Conservation (phyloP, 352 stramenopile genomes). For the Pythium apleroticum region DNA sequence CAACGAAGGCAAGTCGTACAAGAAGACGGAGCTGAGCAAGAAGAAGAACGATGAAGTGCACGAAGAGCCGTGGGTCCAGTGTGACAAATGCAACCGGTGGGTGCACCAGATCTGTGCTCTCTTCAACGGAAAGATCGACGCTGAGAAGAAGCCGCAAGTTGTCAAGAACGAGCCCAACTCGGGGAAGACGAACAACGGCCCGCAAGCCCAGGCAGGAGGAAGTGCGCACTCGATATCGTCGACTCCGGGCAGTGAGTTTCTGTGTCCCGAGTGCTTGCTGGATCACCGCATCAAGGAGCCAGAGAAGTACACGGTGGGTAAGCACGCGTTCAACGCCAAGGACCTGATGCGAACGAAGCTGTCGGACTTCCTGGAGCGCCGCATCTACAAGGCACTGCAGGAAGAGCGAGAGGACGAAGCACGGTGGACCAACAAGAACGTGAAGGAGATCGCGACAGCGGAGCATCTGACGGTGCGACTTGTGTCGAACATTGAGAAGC, state of each 20-base stretch:
- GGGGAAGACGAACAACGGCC: slow-evolving; percentile 12
- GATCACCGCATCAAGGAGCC: slow-evolving; percentile 84
- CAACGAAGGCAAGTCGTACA: slow-evolving; percentile 72
- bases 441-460: slow-evolving; percentile 90
- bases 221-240: slow-evolving; percentile 70
- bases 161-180: slow-evolving; percentile 49
- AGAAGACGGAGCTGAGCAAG: slow-evolving; percentile 66
- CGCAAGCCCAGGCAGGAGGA: slow-evolving; percentile 7
- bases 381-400: slow-evolving; percentile 89
- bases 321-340: slow-evolving; percentile 92
- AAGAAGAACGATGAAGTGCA: slow-evolving; percentile 91
- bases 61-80: slow-evolving; percentile 98
- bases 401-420: slow-evolving; percentile 86
- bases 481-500: slow-evolving; percentile 96
- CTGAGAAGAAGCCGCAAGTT: slow-evolving; percentile 79
- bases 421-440: slow-evolving; percentile 73
- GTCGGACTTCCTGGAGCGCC: slow-evolving; percentile 93
- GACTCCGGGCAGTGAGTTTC: slow-evolving; percentile 78
- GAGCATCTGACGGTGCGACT: slow-evolving; percentile 93
- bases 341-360: slow-evolving; percentile 94
- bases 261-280: slow-evolving; percentile 95
- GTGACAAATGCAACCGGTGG: slow-evolving; percentile 97
- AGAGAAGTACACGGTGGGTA: slow-evolving; percentile 75
- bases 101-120: slow-evolving; percentile 99
- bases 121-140: slow-evolving; percentile 98